Base-by-base conservation (phyloP, 164 flowering plant genomes). In the Aristolochia contorta region DNA sequence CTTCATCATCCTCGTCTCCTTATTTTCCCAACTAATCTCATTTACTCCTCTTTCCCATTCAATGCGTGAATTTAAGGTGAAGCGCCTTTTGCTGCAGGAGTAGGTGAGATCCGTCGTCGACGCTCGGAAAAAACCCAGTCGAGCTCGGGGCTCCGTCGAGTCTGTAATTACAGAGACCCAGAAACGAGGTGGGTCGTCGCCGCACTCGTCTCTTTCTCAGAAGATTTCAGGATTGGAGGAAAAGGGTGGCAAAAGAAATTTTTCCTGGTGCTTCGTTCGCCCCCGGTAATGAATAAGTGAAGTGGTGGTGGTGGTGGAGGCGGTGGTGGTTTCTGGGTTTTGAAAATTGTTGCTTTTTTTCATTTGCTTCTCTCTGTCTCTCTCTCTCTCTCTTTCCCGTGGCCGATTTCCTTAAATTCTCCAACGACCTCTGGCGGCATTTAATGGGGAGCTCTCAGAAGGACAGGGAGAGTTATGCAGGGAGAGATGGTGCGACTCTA, bases 381-480 rank as follows among this genome's bases (percentile, higher is more conserved):
- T n/a, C n/a, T n/a, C n/a, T n/a, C n/a, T n/a, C n/a, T n/a, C n/a
- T n/a, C n/a, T 8, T 46, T 37, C n/a, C 6, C n/a, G 21, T 59
- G 30, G 68, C n/a, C 54, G 66, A 49, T 69, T 70, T 56, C 30
- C 68, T 73, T 64, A 67, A 74, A 61, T 72, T 64, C 65, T 18
- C 58, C 83, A 79, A 77, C 80, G 67, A 72, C 78, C 73, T 65
- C 64, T 61, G 72, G 41, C 25, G 69, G 70, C 75, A 71, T 63
- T 75, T 68, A 72, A 64, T 72, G 75, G 64, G 18, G 58, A 12
- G 53, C 20, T 53, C 21, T 56, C 65, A 57, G 58, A 57, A 57
- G 65, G 60, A 46, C 32, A 47, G 65, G n/a, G 6, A 15, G 47
- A 30, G 14, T 51, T 43, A 48, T 30, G 4, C 53, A 24, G 47